Evolutionary conservation across 75 land plant genomes (phyloP).

Genomic region (Cupressus sempervirens): DNA sequence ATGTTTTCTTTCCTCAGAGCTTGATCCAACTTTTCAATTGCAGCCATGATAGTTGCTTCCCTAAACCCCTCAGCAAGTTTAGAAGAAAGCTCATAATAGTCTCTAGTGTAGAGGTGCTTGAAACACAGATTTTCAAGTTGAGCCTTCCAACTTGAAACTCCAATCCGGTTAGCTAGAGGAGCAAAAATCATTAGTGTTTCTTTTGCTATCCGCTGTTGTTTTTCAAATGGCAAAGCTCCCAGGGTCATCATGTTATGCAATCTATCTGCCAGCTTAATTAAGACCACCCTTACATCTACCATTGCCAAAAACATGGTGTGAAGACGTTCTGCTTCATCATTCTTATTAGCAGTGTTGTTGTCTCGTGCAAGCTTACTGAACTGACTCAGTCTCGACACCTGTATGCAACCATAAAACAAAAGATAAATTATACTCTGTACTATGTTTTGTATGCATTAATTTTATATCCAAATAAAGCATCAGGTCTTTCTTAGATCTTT

Average conservation of each 20-base stretch:
- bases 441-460: neutral
- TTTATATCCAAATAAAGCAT: neutral
- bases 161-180: slow-evolving; percentile 86
- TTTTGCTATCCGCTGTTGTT: slow-evolving; percentile 87
- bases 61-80: slow-evolving; percentile 71
- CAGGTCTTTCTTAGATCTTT: neutral
- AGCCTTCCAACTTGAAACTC: slow-evolving; percentile 95
- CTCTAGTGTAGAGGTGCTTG: slow-evolving; percentile 65
- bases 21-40: slow-evolving; percentile 59
- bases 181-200: slow-evolving; percentile 93
- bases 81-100: slow-evolving; percentile 61
- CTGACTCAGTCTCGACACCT: slow-evolving; percentile 92
- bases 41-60: slow-evolving; percentile 62
- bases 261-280: slow-evolving; percentile 93
- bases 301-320: slow-evolving; percentile 98
- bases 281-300: slow-evolving; percentile 92
- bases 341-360: slow-evolving; percentile 69
- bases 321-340: slow-evolving; percentile 80
- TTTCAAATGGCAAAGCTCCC: slow-evolving; percentile 64
- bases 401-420: neutral
- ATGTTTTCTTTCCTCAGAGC: slow-evolving; percentile 55
- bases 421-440: neutral
- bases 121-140: slow-evolving; percentile 92
- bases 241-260: slow-evolving; percentile 97
- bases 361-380: slow-evolving; percentile 97